Conservation (phyloP, 192 early-diverging fungal genomes). For the Podila minutissima region DNA sequence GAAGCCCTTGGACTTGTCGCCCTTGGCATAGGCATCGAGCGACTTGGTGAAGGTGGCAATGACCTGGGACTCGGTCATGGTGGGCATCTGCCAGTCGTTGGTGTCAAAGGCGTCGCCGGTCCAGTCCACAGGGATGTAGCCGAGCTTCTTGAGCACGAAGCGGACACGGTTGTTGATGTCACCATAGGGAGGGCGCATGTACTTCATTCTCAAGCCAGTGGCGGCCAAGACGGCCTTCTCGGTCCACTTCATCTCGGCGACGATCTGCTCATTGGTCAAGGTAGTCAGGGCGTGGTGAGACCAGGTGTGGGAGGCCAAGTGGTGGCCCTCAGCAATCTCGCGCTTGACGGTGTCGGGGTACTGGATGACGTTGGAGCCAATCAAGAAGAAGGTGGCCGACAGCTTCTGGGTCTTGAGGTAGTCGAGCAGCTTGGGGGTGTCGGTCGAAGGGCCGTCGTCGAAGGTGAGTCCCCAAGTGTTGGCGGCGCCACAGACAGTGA, state of each 20-base stretch:
- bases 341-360: constrained; percentile 56
- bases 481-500: constrained; percentile 43
- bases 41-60: constrained; percentile 14
- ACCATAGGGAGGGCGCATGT: constrained; percentile 65
- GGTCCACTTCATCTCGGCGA: constrained; percentile 67
- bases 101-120: constrained; percentile 55
- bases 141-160: constrained; percentile 44
- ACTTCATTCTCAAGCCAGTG: constrained; percentile 56
- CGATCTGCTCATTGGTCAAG: constrained; percentile 53
- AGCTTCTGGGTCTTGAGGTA: constrained; percentile 57
- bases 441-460: constrained; percentile 71
- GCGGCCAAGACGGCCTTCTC: constrained; percentile 55
- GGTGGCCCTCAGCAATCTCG: constrained; percentile 67
- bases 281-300: constrained; percentile 62
- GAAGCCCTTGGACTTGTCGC: constrained; percentile 35
- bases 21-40: constrained; percentile 22
- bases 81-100: constrained; percentile 58
- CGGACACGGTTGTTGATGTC: constrained; percentile 66
- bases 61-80: constrained; percentile 8
- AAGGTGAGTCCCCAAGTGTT: constrained; percentile 68
- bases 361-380: constrained; percentile 65
- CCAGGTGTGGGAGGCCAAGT: constrained; percentile 73
- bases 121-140: constrained; percentile 28
- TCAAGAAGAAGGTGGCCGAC: constrained; percentile 70
- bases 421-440: constrained; percentile 58